Base-by-base conservation (phyloP, 257 asterid genomes). In the Henckelia pumila region DNA sequence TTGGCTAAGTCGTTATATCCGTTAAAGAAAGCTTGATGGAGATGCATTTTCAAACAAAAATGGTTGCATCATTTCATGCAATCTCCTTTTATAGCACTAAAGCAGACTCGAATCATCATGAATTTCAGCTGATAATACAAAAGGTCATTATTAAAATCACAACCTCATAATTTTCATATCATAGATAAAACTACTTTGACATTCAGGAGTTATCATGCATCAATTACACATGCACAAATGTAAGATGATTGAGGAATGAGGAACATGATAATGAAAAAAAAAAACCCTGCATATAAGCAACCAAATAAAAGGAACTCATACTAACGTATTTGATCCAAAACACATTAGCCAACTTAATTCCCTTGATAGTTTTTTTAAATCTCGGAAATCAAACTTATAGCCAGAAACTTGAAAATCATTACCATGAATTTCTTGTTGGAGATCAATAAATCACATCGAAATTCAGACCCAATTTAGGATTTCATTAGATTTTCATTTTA, bases 371-470 rank as follows among this genome's bases (percentile, higher is more conserved):
- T 1, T 23, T 23, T 55, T 23, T 23, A 21, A 21, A 57, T 71
- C 22, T 10, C 0, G 49, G 37, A 32, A 22, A 61, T 29, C 50
- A 32, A 37, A 71, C 47, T 44, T 49, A 14, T 7, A n/a, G 67
- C 25, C 3, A 65, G 47, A 58, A 65, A 8, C 66, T n/a, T 35
- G 44, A 59, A 33, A 32, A 60, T 59, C 62, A 40, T 19, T 19
- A 40, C 52, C 40, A 17, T 56, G 10, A 23, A 14, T 30, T 61
- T 22, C 64, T 19, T 26, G 14, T 60, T 20, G 74, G 8, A 16
- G 37, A 61, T 56, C 49, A 19, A 32, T 17, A 64, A 57, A 59
- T 73, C 73, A 65, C 13, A 23, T 50, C 67, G 5, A 64, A 3
- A 19, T 50, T 16, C 59, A 72, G 57, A 52, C 50, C 21, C 53